Conservation (phyloP, 768 basidiomycete genomes). For the Naganishia randhawae region DNA sequence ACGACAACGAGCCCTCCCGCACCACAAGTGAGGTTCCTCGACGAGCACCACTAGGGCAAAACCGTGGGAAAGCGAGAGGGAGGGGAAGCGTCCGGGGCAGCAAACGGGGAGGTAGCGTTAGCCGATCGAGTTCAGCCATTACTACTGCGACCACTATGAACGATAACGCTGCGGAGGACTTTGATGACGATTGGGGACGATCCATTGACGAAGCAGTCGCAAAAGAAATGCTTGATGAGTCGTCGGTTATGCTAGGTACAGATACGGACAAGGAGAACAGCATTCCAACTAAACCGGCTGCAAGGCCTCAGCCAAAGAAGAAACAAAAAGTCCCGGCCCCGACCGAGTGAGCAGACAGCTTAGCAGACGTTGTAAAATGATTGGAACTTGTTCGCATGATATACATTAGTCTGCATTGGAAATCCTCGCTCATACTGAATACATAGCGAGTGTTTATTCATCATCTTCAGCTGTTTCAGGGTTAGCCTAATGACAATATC, state of each 20-base stretch:
- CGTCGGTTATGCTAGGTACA: background rate
- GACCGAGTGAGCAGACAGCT: background rate
- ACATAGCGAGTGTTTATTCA: conserved; percentile 12
- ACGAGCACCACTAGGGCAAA: background rate
- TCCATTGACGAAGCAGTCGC: conserved; percentile 13
- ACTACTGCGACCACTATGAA: background rate
- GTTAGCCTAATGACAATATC: conserved; percentile 11
- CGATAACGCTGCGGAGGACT: conserved; percentile 7
- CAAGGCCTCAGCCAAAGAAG: conserved; percentile 11
- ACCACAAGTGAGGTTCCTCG: background rate
- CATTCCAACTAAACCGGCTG: background rate
- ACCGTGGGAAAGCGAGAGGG: conserved; percentile 2
- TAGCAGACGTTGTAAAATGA: background rate
- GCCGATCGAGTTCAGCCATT: conserved; percentile 11
- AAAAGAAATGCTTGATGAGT: conserved; percentile 12
- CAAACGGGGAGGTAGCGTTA: background rate
- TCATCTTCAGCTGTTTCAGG: conserved; percentile 28
- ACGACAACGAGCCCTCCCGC: background rate
- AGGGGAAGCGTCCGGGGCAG: background rate
- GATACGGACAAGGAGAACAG: conserved; percentile 10
- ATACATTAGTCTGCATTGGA: background rate
- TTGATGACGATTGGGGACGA: conserved; percentile 23
- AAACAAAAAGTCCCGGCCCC: background rate
- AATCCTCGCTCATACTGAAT: conserved; percentile 5
- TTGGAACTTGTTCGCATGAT: background rate